phyloP scores from a whole-genome alignment of 176 grass and related monocot genomes.

The Puccinellia tenuiflora region DNA sequence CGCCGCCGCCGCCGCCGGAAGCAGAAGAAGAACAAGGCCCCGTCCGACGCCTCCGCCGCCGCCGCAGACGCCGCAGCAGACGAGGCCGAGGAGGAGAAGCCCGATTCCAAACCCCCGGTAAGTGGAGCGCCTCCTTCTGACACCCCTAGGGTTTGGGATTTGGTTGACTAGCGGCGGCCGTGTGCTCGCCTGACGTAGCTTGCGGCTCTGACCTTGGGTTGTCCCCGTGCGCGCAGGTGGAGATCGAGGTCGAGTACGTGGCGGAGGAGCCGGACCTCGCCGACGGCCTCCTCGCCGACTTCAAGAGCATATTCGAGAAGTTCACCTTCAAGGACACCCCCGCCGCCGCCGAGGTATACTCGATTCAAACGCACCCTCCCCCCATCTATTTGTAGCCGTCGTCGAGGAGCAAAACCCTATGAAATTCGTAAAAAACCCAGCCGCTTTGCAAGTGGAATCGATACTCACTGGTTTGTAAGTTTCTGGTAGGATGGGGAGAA shows the following conservation, averaged over 20 bases:
- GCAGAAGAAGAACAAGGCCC: slow-evolving; percentile 56
- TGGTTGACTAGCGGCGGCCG: neutral
- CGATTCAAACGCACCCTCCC: neutral
- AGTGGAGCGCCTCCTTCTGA: neutral
- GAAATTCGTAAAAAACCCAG: neutral
- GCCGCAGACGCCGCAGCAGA: neutral
- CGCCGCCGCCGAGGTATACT: slow-evolving; percentile 41
- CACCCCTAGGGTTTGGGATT: neutral
- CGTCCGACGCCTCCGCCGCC: neutral
- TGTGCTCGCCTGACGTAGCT: neutral
- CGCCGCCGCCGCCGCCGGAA: slow-evolving; percentile 47
- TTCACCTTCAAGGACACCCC: slow-evolving; percentile 73
- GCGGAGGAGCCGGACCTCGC: slow-evolving; percentile 76
- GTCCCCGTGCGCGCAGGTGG: slow-evolving; percentile 18
- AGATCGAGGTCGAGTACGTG: slow-evolving; percentile 86
- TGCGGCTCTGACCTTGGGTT: neutral
- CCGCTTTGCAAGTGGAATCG: neutral
- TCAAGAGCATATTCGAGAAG: slow-evolving; percentile 77
- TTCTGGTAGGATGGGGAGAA: slow-evolving; percentile 47
- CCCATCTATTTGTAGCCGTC: neutral
- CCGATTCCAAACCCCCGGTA: slow-evolving; percentile 26
- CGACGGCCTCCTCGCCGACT: slow-evolving; percentile 58
- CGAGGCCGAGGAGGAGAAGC: neutral
- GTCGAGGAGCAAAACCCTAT: neutral
- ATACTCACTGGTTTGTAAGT: neutral